Evolutionary conservation across 352 stramenopile genomes (phyloP).

Genomic region (Phytophthora hybrid): DNA sequence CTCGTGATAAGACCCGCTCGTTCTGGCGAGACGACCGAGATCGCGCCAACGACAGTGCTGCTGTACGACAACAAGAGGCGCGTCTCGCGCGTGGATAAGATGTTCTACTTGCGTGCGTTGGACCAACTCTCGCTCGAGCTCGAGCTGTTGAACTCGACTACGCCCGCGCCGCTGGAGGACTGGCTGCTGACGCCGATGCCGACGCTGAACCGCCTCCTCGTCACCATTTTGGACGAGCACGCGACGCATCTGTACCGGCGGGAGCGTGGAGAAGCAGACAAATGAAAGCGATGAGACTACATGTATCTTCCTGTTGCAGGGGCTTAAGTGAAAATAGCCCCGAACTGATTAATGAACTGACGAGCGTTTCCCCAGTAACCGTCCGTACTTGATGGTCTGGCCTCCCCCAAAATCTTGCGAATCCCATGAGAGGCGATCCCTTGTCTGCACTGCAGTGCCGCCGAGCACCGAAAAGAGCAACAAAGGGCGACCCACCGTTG

Average conservation of each 20-base stretch:
- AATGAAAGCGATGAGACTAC: no score
- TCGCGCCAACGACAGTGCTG: constrained; percentile 43
- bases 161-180: constrained; percentile 9
- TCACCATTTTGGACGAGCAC: constrained; percentile 42
- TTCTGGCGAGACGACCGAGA: constrained; percentile 14
- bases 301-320: not conserved
- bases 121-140: constrained; percentile 47
- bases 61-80: constrained; percentile 54
- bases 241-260: constrained; percentile 5
- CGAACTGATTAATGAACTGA: not conserved
- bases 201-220: constrained; percentile 39
- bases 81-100: constrained; percentile 46
- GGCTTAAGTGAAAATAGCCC: not conserved
- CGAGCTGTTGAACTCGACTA: constrained; percentile 8
- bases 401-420: no score
- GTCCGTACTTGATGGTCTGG: not conserved
- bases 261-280: no score
- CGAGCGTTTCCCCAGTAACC: not conserved
- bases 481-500: not conserved
- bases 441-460: no score
- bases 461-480: not conserved
- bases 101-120: constrained; percentile 37
- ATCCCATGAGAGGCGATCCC: no score
- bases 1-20: constrained; percentile 22
- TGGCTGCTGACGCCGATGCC: constrained; percentile 44